Evolutionary conservation across 2,329 filamentous ascomycete genomes (phyloP), one percentile per base, ranked within the genome.

Genomic region (Penicillium sp.): DNA sequence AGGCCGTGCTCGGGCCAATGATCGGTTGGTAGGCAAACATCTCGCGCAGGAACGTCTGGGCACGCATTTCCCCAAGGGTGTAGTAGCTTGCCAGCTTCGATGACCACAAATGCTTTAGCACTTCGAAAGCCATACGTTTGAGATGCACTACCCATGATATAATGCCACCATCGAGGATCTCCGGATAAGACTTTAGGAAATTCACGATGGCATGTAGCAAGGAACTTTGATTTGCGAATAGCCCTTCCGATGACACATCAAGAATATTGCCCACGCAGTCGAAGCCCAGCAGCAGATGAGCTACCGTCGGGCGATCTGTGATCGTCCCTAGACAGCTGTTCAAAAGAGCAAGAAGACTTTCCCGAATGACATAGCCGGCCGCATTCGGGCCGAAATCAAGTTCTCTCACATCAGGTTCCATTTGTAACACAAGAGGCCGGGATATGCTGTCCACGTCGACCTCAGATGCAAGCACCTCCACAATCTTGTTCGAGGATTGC

Each of bases 261-360:
- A 97, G 79, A 10, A 83, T 83, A 61, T 86, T 87, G 36, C 88
- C 84, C 43, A 86, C 85, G 67, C 91, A 96, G 55, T 84, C 84
- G 73, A 99, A 97, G 0, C 94, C 94, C 6, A 99, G 85, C 2
- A 99, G 80, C 45, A 96, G 82, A 73, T 99, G 96, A 0, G 93
- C 94, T 64, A 99, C 88, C 2, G 89, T 96, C 5, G 94, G 93
- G 65, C 87, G 85, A 66, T 89, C 84, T 1, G 89, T 87, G 27
- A 88, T 89, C 35, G 89, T 86, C 53, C 84, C 83, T 3, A 99
- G 81, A 70, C 91, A 96, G 54, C 87, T 85, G 65, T 90, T 89
- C 38, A 99, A 78, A 67, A 99, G 93, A 62, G 93, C 89, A 6
- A 99, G 82, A 23, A 97, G 87, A 59, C 89, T 89, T 53, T 90